phyloP scores from a whole-genome alignment of 2,329 filamentous ascomycete species.

The Westerdykella ornata region DNA sequence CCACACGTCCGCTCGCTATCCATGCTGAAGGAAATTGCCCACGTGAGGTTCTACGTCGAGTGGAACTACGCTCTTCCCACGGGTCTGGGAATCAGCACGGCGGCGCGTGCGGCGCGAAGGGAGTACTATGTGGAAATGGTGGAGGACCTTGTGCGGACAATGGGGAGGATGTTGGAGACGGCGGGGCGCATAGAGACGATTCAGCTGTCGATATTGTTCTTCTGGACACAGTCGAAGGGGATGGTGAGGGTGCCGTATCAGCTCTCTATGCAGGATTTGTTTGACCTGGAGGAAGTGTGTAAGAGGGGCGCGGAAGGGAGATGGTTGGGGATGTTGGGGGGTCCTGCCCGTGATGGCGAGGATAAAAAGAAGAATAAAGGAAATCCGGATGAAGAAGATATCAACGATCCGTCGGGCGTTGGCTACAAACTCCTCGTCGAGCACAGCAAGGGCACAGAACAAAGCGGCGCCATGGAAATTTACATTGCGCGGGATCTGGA shows the following conservation, averaged over 20 bases:
- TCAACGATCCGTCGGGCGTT: conserved; percentile 24
- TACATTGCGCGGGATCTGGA: conserved; percentile 29
- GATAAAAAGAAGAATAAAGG: neutral
- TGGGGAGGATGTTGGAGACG: conserved; percentile 25
- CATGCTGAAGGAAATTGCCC: conserved; percentile 24
- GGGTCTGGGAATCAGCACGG: neutral
- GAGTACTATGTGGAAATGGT: conserved; percentile 29
- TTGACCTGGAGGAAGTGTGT: conserved; percentile 32
- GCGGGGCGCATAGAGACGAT: conserved; percentile 24
- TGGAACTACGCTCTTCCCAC: conserved; percentile 29
- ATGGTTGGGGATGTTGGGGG: conserved; percentile 23
- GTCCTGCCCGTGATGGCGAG: neutral
- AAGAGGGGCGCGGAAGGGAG: conserved; percentile 28
- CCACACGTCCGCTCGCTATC: conserved; percentile 29
- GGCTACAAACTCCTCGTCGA: conserved; percentile 32
- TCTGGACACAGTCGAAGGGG: conserved; percentile 14
- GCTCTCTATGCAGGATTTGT: conserved; percentile 32
- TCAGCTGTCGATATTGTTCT: conserved; percentile 30
- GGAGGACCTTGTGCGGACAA: conserved; percentile 24
- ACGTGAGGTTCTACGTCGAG: conserved; percentile 31
- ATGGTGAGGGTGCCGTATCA: conserved; percentile 13
- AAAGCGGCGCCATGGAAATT: conserved; percentile 34
- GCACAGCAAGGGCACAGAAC: conserved; percentile 25
- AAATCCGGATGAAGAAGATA: conserved; percentile 18
- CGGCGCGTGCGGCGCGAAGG: conserved; percentile 12